These are phyloP conservation scores for Chiua virens DNA, from an alignment of 768 basidiomycete genomes.

Conservation along the genomic window DNA sequence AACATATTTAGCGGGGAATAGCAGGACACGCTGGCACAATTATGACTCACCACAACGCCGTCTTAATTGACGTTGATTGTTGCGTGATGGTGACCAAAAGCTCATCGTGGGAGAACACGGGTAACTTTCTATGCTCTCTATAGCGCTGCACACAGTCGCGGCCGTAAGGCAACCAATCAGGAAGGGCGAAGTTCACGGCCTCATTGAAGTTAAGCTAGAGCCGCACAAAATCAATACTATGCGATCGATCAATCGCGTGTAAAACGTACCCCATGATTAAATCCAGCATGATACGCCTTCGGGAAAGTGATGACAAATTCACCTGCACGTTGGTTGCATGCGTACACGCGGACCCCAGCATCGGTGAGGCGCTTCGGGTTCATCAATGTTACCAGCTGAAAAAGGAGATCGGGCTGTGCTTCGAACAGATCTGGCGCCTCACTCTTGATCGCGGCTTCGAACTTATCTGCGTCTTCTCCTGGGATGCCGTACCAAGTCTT, in stretches of 20 bases:
- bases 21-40: constrained; percentile 8
- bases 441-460: constrained; percentile 91
- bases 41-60: constrained; percentile 79
- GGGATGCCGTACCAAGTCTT: constrained; percentile 99
- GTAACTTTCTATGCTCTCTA: constrained; percentile 85
- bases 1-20: constrained; percentile 21
- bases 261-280: constrained; percentile 91
- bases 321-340: constrained; percentile 94
- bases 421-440: constrained; percentile 99
- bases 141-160: constrained; percentile 89
- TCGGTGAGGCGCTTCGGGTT: constrained; percentile 84
- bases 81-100: constrained; percentile 96
- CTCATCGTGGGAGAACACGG: constrained; percentile 98
- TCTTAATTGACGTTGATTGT: constrained; percentile 88
- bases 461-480: constrained; percentile 91
- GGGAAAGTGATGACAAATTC: constrained; percentile 99
- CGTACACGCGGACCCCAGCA: constrained; percentile 89
- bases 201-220: constrained; percentile 95
- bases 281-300: constrained; percentile 96
- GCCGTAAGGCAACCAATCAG: constrained; percentile 90
- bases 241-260: constrained; percentile 25
- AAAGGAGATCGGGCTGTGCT: constrained; percentile 94
- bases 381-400: constrained; percentile 97
- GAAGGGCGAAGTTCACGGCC: constrained; percentile 96
- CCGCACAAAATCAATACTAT: constrained; percentile 25